Percentiles rank a stretch among this genome's conserved stretches.
Conservation (phyloP, 192 early-diverging fungal genomes). For the Backusella sp. region DNA sequence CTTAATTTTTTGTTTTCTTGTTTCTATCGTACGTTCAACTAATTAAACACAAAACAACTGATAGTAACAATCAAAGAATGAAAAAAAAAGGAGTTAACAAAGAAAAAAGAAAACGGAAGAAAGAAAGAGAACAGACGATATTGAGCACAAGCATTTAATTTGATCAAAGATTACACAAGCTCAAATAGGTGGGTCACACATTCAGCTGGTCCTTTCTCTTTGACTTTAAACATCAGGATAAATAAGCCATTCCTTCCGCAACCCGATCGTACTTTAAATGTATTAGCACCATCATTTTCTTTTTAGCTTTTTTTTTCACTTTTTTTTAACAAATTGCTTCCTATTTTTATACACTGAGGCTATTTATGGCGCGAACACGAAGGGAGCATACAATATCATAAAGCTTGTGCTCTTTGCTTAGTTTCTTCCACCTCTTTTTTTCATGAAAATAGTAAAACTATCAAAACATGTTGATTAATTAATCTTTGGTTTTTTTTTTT, state of each 20-base stretch:
- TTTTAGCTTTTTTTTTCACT: neutral
- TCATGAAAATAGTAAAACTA: neutral
- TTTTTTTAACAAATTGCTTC: neutral
- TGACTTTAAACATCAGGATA: neutral
- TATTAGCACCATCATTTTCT: neutral
- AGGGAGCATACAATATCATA: too few relatives aligned
- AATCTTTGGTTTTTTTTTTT: neutral
- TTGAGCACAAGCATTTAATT: conserved; percentile 10
- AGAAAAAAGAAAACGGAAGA: conserved; percentile 10
- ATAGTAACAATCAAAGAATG: neutral
- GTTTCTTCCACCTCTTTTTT: neutral
- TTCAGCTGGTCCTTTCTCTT: conserved; percentile 1
- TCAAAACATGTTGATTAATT: neutral
- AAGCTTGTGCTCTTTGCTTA: neutral
- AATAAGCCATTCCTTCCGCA: neutral
- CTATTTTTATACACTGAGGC: neutral
- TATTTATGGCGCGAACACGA: too few relatives aligned
- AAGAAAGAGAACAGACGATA: conserved; percentile 3
- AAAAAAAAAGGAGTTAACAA: conserved; percentile 3
- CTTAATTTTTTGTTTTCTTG: neutral
- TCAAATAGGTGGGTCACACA: neutral
- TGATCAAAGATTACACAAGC: conserved; percentile 1
- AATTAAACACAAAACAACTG: neutral
- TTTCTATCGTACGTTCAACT: conserved; percentile 3
- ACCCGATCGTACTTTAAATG: neutral